These are phyloP conservation scores for Coniophora puteana DNA, from an alignment of 1,284 basidiomycete genomes.

Conservation along the genomic window DNA sequence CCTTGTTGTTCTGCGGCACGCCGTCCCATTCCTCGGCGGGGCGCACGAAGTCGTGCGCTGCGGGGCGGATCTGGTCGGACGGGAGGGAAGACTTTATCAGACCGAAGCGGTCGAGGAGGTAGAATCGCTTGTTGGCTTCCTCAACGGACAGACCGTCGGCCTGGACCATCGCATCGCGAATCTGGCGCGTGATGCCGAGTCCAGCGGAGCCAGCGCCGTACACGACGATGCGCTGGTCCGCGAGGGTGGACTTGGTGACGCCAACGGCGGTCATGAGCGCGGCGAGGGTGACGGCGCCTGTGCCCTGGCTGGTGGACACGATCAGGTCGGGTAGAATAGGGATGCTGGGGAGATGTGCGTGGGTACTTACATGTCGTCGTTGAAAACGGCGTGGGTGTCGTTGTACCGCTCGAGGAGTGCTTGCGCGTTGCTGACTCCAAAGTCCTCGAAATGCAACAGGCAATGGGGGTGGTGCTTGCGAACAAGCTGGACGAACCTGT, in stretches of 20 bases:
- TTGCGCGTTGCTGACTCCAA: conserved; percentile 73
- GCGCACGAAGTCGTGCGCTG: conserved; percentile 54
- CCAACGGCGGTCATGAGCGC: conserved; percentile 74
- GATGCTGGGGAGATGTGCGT: not conserved
- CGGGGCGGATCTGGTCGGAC: conserved; percentile 45
- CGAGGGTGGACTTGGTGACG: conserved; percentile 65
- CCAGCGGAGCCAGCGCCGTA: conserved; percentile 85
- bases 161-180: conserved; percentile 74
- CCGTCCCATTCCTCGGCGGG: conserved; percentile 50
- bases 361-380: conserved; percentile 66
- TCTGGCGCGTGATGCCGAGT: conserved; percentile 69
- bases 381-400: conserved; percentile 68
- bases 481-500: conserved; percentile 47
- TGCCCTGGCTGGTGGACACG: conserved; percentile 66
- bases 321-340: not conserved
- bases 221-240: conserved; percentile 75
- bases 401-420: conserved; percentile 68
- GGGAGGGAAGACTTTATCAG: conserved; percentile 51
- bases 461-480: conserved; percentile 41
- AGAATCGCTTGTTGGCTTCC: conserved; percentile 66
- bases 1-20: conserved; percentile 34
- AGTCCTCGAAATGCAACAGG: conserved; percentile 78
- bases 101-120: conserved; percentile 60
- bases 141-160: conserved; percentile 52
- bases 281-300: conserved; percentile 81